phyloP scores from a whole-genome alignment of 108 stramenopile species.

The Skeletonema costatum region DNA sequence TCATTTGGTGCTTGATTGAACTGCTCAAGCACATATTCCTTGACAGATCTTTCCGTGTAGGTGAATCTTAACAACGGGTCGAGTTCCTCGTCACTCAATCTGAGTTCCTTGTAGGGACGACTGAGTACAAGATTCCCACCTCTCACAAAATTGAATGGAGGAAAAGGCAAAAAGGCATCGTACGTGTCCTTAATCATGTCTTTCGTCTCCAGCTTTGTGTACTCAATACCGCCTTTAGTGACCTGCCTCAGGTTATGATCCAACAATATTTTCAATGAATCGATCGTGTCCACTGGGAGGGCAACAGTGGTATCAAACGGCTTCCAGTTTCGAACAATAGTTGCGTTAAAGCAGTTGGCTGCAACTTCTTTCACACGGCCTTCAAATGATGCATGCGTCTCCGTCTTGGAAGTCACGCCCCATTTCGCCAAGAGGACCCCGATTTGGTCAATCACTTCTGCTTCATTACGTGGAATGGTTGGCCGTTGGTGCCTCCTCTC shows the following conservation, averaged over 20 bases:
- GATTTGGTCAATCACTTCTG: not conserved
- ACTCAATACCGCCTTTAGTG: conserved; percentile 1
- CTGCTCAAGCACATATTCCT: not conserved
- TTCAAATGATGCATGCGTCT: conserved; percentile 3
- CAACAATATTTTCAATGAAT: conserved; percentile 8
- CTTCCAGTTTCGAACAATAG: conserved; percentile 1
- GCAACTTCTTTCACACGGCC: conserved; percentile 1
- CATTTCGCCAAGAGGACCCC: not conserved
- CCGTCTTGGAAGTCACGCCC: not conserved
- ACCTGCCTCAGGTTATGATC: conserved; percentile 8
- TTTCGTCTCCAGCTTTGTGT: not conserved
- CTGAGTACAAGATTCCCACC: not conserved
- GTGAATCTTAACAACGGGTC: conserved; percentile 14
- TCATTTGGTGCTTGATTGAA: conserved; percentile 5
- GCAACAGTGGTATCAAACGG: conserved; percentile 2
- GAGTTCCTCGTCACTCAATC: not conserved
- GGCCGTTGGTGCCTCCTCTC: not conserved
- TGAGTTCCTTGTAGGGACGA: conserved; percentile 2
- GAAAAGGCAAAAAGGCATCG: conserved; percentile 11
- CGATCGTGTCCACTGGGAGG: not conserved
- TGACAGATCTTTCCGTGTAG: not conserved
- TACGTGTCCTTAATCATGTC: conserved; percentile 4
- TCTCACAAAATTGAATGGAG: conserved; percentile 13
- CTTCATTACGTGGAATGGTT: not conserved
- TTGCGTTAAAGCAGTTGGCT: conserved; percentile 11